Evolutionary conservation across 805 yeast genomes (phyloP), one percentile per base, ranked within the genome.

Genomic region (Blastobotrys robertii): DNA sequence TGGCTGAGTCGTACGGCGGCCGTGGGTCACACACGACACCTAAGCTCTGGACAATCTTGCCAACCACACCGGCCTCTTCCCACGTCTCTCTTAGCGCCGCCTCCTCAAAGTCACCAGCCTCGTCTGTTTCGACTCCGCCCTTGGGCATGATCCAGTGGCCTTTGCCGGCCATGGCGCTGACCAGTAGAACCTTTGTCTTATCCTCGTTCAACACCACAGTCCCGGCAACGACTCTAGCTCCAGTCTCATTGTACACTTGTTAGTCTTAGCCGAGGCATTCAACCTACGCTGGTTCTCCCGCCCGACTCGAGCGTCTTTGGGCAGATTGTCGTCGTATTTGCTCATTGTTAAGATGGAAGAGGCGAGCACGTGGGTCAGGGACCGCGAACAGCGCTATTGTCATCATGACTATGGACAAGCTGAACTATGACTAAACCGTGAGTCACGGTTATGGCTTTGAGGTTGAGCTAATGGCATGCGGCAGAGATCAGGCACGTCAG

Each of bases 51-150:
- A 67, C 54, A 3, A 87, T 69, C 12, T 59, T 64, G 6, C 97
- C 95, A 30, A 72, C 73, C 16, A 84, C 84, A 0, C 98, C 98
- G 0, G 95, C 92, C 64, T 92, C 98, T 61, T 92, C 98, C 98
- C 98, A 92, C 0, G 95, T 84, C 58, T 92, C 98, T 46, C 98
- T 69, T 12, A 72, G 66, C 0, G 97, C 97, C 4, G 84, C 54
- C 43, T 62, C 59, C 47, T 62, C 58, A 6, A 19, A 19, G n/a
- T 25, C 35, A 16, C 56, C 72, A 3, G 65, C 62, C 46, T 68
- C 98, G 60, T 92, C 98, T 25, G 59, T 58, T 62, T 92, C 98
- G 33, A 88, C 79, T 1, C 98, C 98, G 30, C 98, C 98, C 60
- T 92, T 92, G 3, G 98, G 98, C 3, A 92, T 62, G 6, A 92